Percentiles rank a stretch among this genome's conserved stretches.
Evolutionary conservation across 345 rosid species (phyloP).

Genomic region (Bruguiera sexangula): DNA sequence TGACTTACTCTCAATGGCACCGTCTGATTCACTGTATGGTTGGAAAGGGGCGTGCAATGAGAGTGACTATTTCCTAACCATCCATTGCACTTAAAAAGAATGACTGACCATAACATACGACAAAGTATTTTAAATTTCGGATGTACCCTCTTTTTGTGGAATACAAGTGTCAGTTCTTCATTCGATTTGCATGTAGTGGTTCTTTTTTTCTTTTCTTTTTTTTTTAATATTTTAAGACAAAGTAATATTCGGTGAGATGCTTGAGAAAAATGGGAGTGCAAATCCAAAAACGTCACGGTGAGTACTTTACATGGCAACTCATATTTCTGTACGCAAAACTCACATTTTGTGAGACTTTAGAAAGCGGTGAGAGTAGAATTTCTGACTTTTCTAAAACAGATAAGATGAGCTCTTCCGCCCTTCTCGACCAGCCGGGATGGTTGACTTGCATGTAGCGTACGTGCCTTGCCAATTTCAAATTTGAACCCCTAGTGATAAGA

Average conservation of each 20-base stretch:
- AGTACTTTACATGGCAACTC: too few relatives aligned
- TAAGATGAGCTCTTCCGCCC: too few relatives aligned
- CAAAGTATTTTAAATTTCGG: neutral
- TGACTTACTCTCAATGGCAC: constrained; percentile 21
- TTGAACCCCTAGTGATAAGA: constrained; percentile 24
- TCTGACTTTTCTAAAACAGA: too few relatives aligned
- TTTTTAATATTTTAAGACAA: too few relatives aligned
- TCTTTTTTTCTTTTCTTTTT: too few relatives aligned
- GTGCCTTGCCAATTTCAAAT: constrained; percentile 22
- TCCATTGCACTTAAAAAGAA: constrained; percentile 24
- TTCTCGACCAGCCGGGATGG: too few relatives aligned
- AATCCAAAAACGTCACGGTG: too few relatives aligned
- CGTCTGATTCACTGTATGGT: constrained; percentile 14
- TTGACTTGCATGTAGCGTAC: constrained; percentile 17
- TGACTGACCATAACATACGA: neutral
- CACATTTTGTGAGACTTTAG: too few relatives aligned
- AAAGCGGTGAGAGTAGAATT: neutral
- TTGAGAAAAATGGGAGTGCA: too few relatives aligned
- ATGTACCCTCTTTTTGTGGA: constrained; percentile 8
- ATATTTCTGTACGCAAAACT: too few relatives aligned
- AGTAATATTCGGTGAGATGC: too few relatives aligned
- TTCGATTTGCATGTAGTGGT: constrained; percentile 9
- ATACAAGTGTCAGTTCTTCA: constrained; percentile 17
- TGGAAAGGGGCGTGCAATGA: constrained; percentile 31
- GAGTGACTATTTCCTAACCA: constrained; percentile 59